Evolutionary conservation across 2,329 filamentous ascomycete genomes (phyloP).

Genomic region (Microascus cirrosus): DNA sequence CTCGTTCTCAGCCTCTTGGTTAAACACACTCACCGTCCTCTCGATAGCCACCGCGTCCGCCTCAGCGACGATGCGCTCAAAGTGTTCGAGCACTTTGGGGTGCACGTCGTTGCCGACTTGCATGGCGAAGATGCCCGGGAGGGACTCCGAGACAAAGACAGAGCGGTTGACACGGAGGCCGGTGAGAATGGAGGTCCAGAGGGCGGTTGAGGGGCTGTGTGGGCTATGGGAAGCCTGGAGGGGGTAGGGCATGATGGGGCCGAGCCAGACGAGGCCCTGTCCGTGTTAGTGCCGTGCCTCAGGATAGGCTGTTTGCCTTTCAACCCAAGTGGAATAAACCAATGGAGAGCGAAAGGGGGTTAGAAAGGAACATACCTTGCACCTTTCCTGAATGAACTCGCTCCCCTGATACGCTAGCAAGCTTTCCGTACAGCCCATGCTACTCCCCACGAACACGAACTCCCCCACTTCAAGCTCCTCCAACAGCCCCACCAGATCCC

Average conservation of each 20-base stretch:
- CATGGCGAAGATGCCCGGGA: not conserved
- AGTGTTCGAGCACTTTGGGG: slow-evolving; percentile 3
- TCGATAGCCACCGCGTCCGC: not conserved
- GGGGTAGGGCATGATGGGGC: slow-evolving; percentile 2
- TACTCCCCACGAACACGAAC: slow-evolving; percentile 2
- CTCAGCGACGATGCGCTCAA: not conserved
- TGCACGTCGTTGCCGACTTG: not conserved
- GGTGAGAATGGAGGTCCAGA: slow-evolving; percentile 1
- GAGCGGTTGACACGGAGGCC: not conserved
- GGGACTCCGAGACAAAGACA: not conserved
- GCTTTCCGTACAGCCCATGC: slow-evolving; percentile 2
- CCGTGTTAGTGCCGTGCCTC: not conserved
- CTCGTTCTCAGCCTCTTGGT: not conserved
- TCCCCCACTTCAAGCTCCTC: not conserved
- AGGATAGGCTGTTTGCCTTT: not conserved
- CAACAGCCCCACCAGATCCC: not conserved
- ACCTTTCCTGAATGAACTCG: not conserved
- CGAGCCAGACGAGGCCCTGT: slow-evolving; percentile 3
- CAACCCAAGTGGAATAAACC: not conserved
- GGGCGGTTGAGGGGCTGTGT: not conserved
- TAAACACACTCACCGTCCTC: not conserved
- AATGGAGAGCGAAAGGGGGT: not conserved
- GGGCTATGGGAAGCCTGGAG: not conserved
- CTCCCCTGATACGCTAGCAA: slow-evolving; percentile 1
- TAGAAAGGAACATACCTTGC: not conserved